Base-by-base conservation (phyloP, 2,329 filamentous ascomycete genomes). In the Ophiocordyceps robertsii region DNA sequence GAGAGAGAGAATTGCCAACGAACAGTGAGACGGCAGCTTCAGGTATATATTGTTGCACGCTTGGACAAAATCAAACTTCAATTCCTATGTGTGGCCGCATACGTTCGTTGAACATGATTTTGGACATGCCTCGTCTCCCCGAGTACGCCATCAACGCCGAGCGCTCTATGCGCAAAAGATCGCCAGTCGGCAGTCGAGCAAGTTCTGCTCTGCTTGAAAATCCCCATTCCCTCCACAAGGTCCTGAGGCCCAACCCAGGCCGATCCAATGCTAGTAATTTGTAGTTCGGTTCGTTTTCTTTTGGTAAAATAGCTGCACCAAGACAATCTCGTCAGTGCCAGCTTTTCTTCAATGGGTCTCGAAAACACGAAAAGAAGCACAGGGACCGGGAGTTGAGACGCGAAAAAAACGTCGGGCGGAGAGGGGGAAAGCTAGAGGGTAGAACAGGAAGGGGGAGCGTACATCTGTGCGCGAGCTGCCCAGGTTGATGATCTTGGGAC, bases 401-500 rank as follows among this genome's bases (percentile, higher is more conserved):
- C 37, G 51, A 38, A 80, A 53, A 80, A 77, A 38, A 21, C 29
- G 16, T 37, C 7, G 12, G 19, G 33, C 14, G 6, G 33, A 17
- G 16, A 36, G 14, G 33, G 33, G 13, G 16, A n/a, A 35, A 30
- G 33, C 32, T 29, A 13, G 9, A 21, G 40, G 33, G 21, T 29
- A 3, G 9, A 21, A 39, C 38, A 14, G 31, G n/a, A 17, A 14
- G 14, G 19, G 37, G 30, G 43, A 47, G 69, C 72, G 53, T 66
- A 96, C 73, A 74, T 98, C 92, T 57, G 92, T 98, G 66, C 92
- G 80, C 45, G 84, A 92, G 70, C 85, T 94, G 36, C 92, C 92
- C 58, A 98, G 67, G 61, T 98, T 98, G 60, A 98, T 96, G 65
- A 98, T 98, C 77, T 98, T 98, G 42, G 92, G 92, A 64, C 92